A percentile compares a stretch with the other conserved stretches of the same genome.
phyloP scores from a whole-genome alignment of 2,329 filamentous ascomycete genomes.

The Apiospora rasikravindrae region DNA sequence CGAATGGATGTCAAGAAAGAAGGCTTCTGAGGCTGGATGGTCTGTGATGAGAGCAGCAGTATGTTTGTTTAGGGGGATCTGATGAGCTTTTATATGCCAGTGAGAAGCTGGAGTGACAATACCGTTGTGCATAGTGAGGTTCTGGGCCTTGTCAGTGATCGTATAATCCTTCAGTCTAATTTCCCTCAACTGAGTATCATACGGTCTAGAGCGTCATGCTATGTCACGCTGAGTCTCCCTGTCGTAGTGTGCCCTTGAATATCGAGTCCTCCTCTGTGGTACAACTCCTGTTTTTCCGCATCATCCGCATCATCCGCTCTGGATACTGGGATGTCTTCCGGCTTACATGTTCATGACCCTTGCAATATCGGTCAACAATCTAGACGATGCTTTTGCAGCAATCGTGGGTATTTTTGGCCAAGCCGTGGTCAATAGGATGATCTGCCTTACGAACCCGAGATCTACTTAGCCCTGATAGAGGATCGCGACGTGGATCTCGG shows the following conservation, averaged over 20 bases:
- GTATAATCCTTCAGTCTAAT: not conserved
- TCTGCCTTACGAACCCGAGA: too few relatives aligned
- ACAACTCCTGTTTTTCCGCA: too few relatives aligned
- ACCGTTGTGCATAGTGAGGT: not conserved
- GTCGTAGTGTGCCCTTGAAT: too few relatives aligned
- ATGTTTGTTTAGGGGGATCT: not conserved
- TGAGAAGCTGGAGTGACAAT: not conserved
- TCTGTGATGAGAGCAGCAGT: not conserved
- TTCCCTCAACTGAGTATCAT: not conserved
- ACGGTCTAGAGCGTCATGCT: not conserved
- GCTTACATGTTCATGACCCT: too few relatives aligned
- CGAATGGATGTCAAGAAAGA: not conserved
- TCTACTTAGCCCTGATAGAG: not conserved
- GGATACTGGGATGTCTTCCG: too few relatives aligned
- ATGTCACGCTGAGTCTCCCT: too few relatives aligned
- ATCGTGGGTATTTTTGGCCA: too few relatives aligned
- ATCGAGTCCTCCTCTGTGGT: too few relatives aligned
- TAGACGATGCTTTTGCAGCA: not conserved
- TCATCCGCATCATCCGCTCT: too few relatives aligned
- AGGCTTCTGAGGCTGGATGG: not conserved
- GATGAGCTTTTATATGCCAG: not conserved
- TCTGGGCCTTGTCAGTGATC: not conserved
- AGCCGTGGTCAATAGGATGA: too few relatives aligned
- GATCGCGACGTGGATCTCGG: not conserved
- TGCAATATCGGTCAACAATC: not conserved